Conservation (phyloP, 2,329 filamentous ascomycete species). For the Alternaria novae-zelandiae region DNA sequence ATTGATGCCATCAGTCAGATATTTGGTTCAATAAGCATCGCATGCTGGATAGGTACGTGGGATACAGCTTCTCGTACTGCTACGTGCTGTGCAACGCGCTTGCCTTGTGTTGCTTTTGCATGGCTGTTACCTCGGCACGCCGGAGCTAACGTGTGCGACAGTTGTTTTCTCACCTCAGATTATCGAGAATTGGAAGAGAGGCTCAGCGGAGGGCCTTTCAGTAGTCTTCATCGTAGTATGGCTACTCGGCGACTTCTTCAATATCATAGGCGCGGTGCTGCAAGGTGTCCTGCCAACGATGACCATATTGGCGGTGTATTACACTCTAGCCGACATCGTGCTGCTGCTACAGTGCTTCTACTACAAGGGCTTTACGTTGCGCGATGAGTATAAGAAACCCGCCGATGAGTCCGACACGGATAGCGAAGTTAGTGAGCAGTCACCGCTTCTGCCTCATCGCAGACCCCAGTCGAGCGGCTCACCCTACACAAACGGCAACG, state of each 20-base stretch:
- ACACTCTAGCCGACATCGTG: constrained; percentile 89
- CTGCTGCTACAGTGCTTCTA: constrained; percentile 91
- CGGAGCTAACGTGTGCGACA: constrained; percentile 21
- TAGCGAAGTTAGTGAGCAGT: constrained; percentile 45
- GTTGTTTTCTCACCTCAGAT: constrained; percentile 97
- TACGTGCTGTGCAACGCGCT: background rate
- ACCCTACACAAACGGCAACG: constrained; percentile 21
- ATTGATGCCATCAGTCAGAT: constrained; percentile 92
- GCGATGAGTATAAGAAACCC: constrained; percentile 39
- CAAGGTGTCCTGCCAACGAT: constrained; percentile 94
- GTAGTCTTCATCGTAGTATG: constrained; percentile 92
- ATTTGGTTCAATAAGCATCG: constrained; percentile 93
- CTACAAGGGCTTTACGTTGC: constrained; percentile 77
- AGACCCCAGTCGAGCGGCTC: constrained; percentile 33
- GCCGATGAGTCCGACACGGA: constrained; percentile 28
- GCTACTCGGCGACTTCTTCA: constrained; percentile 94
- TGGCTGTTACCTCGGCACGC: background rate
- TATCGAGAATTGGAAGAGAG: constrained; percentile 87
- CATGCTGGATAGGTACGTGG: constrained; percentile 78
- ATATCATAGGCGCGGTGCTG: constrained; percentile 88
- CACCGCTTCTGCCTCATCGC: constrained; percentile 42
- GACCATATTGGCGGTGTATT: constrained; percentile 93
- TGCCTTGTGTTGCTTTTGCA: background rate
- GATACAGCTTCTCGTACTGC: background rate
- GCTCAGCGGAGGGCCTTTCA: constrained; percentile 85